Base-by-base conservation (phyloP, 805 yeast genomes). In the Ogataea corticis region DNA sequence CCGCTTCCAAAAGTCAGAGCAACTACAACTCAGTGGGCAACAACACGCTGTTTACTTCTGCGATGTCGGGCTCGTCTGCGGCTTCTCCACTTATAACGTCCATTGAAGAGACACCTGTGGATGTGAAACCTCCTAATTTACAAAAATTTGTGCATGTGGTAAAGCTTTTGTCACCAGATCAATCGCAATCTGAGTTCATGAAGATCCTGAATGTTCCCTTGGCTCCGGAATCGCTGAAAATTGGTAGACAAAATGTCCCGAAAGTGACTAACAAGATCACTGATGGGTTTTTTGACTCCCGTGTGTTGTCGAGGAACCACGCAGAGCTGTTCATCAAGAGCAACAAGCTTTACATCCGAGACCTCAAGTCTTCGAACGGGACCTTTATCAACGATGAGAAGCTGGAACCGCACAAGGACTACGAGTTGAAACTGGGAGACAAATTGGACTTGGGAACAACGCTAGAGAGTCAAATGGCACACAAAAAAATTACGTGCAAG, bases 381-480 rank as follows among this genome's bases (percentile, higher is more conserved):
- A 92, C 99, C 0, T 95, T 85, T 63, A 79, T 94, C 39, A 94
- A 94, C 63, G 87, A 83, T 28, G 72, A 68, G 33, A 82, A 90
- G 50, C 73, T 94, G 10, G 77, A 79, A 33, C 69, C 75, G 13
- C 87, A 82, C 32, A 75, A 73, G 42, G 85, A 80, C 35, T 79
- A 78, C 16, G 87, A 83, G 54, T 66, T 94, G 40, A 75, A 81
- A 45, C 72, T 82, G n/a, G 91, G 87, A 19, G 99, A 94, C 65
- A 73, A 79, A n/a, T 75, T 94, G n/a, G 95, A 92, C 58, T 70
- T 94, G 44, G 99, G 99, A 1, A 89, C 96, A 41, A 96, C 95
- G 58, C 87, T 94, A 44, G 86, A 83, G 57, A 67, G 69, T 34
- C 78, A 74, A 46, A 65, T 82, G 52, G 79, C 83, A 34, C 98